Base-by-base conservation (phyloP, 2,329 filamentous ascomycete genomes). In the Xylariales sp. region DNA sequence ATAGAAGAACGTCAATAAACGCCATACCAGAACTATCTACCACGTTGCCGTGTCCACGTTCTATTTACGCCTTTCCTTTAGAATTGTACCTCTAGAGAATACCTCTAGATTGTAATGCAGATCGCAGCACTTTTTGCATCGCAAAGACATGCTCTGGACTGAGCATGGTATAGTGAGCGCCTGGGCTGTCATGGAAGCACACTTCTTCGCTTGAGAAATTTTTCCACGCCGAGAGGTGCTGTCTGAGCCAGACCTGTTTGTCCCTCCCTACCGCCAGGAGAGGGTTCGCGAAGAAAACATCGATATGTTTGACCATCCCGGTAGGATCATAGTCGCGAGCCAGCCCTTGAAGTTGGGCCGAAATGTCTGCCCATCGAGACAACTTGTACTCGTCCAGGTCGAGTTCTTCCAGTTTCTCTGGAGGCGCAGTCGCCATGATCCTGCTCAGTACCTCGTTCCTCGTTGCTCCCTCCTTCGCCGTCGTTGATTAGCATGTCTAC, bases 251-350 rank as follows among this genome's bases (percentile, higher is more conserved):
- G 28, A 58, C 45, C 22, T 54, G 34, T 28, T 45, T 48, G 24
- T 46, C 47, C 20, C 44, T 50, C 1, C 52, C 53, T 6, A 52
- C 51, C 1, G 49, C 48, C 27, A 47, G 48, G 8, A 59, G 45
- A 12, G 65, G 63, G 5, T 45, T 44, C 3, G 55, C 56, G 31
- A 58, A 60, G 45, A 69, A 69, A 1, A 68, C 54, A 50, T 69
- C 65, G 40, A 69, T 60, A 2, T 33, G 11, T 3, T 42, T 35
- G 0, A 68, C 56, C 1, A 33, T 40, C 0, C 64, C 63, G 1
- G 18, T n/a, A 2, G 67, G 66, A 19, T 67, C 60, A 45, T 69
- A 70, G 4, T 64, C 53, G 2, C 43, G 31, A 3, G 55, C 58
- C 11, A 61, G 56, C 18, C 47, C 53, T 40, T 64, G 58, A 22